Percentiles rank a stretch among this genome's conserved stretches.
phyloP scores from a whole-genome alignment of 2,329 filamentous ascomycete species.

The Dactylellina cionopaga region DNA sequence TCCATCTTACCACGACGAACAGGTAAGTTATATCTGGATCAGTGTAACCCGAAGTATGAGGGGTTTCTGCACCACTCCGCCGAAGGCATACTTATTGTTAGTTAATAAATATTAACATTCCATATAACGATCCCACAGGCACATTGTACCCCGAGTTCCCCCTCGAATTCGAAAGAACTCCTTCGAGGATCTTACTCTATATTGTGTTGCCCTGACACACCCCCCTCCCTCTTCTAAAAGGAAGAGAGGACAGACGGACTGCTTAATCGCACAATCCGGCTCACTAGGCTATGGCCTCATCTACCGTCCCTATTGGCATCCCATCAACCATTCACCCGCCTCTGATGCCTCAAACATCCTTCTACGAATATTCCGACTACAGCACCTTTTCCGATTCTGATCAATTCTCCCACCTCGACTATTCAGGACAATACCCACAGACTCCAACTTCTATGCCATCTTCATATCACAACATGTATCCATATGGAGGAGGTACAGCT shows the following conservation, averaged over 20 bases:
- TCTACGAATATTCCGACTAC: conserved; percentile 52
- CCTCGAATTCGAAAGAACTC: conserved; percentile 45
- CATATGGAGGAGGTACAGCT: conserved; percentile 43
- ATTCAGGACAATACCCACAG: conserved; percentile 37
- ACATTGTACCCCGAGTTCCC: conserved; percentile 42
- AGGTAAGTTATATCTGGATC: conserved; percentile 43
- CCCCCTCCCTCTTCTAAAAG: conserved; percentile 34
- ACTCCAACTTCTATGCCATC: conserved; percentile 49
- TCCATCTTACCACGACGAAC: conserved; percentile 23
- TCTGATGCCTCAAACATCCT: conserved; percentile 52
- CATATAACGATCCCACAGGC: conserved; percentile 26
- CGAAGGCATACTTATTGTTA: background rate
- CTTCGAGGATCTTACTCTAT: conserved; percentile 30
- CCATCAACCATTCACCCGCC: conserved; percentile 44
- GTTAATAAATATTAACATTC: conserved; percentile 17
- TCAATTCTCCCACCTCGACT: conserved; percentile 46
- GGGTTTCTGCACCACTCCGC: conserved; percentile 44
- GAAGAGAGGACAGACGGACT: conserved; percentile 45
- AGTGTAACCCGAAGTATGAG: conserved; percentile 47
- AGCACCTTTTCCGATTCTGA: conserved; percentile 47
- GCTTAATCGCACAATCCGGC: conserved; percentile 51
- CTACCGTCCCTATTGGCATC: conserved; percentile 51
- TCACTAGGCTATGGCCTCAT: conserved; percentile 51
- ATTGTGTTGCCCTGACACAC: conserved; percentile 36
- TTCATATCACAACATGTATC: conserved; percentile 53